Conservation (phyloP, 2,329 filamentous ascomycete genomes). For the Fusarium vanettenii region DNA sequence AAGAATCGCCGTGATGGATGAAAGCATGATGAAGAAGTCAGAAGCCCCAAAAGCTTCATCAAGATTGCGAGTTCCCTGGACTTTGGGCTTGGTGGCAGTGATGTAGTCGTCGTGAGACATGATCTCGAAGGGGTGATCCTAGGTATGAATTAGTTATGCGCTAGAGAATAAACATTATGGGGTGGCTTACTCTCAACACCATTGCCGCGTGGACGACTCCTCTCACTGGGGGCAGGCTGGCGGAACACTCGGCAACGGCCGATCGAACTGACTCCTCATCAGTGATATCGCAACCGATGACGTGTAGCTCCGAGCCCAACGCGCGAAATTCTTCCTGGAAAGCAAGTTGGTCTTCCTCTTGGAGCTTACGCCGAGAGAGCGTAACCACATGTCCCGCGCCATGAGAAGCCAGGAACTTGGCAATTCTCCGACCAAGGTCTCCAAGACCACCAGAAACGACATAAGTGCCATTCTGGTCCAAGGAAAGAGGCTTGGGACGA, state of each 20-base stretch:
- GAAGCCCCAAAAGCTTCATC: slow-evolving; percentile 12
- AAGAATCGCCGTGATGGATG: slow-evolving; percentile 21
- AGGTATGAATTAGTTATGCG: not conserved
- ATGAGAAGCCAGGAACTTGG: slow-evolving; percentile 3
- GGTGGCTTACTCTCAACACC: slow-evolving; percentile 16
- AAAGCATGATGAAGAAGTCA: slow-evolving; percentile 33
- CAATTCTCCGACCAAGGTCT: slow-evolving; percentile 23
- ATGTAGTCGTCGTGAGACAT: slow-evolving; percentile 22
- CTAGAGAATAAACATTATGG: not conserved
- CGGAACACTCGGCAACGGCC: slow-evolving; percentile 3
- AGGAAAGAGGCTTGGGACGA: slow-evolving; percentile 3
- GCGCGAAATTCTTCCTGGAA: slow-evolving; percentile 5
- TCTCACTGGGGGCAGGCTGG: slow-evolving; percentile 12
- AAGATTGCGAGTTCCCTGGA: slow-evolving; percentile 22
- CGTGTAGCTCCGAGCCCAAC: slow-evolving; percentile 7
- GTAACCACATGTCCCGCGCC: slow-evolving; percentile 25
- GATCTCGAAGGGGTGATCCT: slow-evolving; percentile 19
- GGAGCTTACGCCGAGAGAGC: slow-evolving; percentile 11
- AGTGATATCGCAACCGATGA: slow-evolving; percentile 17
- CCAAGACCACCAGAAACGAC: slow-evolving; percentile 43
- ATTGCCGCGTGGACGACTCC: slow-evolving; percentile 22
- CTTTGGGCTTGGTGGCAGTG: slow-evolving; percentile 20
- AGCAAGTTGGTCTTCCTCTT: not conserved
- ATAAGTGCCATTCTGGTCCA: slow-evolving; percentile 41
- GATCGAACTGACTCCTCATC: slow-evolving; percentile 13